These are phyloP conservation scores for Vaccinium darrowii DNA, from an alignment of 148 eudicot species.

Conservation along the genomic window DNA sequence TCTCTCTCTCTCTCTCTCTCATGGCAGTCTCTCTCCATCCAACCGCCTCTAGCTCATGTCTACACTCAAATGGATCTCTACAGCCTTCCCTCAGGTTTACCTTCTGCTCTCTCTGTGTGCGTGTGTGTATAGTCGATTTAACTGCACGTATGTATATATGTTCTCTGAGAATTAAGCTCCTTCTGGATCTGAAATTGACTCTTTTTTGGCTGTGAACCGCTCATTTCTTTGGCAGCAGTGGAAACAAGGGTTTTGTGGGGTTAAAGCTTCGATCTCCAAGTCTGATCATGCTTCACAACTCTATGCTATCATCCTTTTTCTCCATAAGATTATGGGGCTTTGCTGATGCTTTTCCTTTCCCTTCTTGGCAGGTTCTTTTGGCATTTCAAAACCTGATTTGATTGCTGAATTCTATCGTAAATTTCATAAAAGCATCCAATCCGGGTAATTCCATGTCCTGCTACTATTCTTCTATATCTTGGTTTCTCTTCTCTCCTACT, in stretches of 20 bases:
- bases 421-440: conserved; percentile 1
- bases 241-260: conserved; percentile 61
- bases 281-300: neutral
- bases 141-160: neutral
- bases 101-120: neutral
- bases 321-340: neutral
- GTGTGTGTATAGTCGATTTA: neutral
- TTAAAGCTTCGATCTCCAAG: conserved; percentile 68
- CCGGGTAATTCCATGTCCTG: neutral
- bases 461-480: neutral
- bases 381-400: conserved; percentile 11
- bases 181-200: neutral
- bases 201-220: neutral
- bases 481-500: neutral
- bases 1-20: conserved; percentile 19
- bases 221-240: conserved; percentile 47
- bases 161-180: too few species aligned
- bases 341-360: neutral
- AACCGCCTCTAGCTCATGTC: conserved; percentile 40
- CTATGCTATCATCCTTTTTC: neutral
- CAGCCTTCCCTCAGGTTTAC: conserved; percentile 45
- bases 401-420: neutral
- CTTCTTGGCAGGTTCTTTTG: conserved; percentile 43
- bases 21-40: conserved; percentile 53
- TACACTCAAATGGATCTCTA: conserved; percentile 29